These are phyloP conservation scores for Hemisphaericaspora xylofermentans DNA, from an alignment of 1,139 yeast species.

Conservation along the genomic window DNA sequence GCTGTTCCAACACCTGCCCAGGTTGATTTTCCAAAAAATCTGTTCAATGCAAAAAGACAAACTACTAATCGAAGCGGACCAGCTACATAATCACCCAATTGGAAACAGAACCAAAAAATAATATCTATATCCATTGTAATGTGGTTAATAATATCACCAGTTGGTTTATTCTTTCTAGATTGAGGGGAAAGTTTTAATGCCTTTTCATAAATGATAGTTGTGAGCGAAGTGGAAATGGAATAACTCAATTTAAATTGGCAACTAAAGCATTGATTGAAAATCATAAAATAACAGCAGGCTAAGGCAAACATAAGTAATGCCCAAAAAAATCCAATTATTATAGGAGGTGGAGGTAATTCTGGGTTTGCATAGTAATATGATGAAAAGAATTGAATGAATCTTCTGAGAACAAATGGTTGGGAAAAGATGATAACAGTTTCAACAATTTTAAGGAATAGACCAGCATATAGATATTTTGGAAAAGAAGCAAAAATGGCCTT, in stretches of 20 bases:
- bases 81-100: slow-evolving; percentile 38
- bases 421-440: slow-evolving; percentile 23
- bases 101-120: slow-evolving; percentile 27
- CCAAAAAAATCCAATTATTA: slow-evolving; percentile 30
- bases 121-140: slow-evolving; percentile 37
- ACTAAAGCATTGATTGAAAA: slow-evolving; percentile 26
- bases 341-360: slow-evolving; percentile 14
- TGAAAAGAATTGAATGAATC: slow-evolving; percentile 29
- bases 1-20: slow-evolving; percentile 38
- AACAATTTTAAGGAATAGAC: slow-evolving; percentile 18
- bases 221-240: slow-evolving; percentile 24
- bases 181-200: slow-evolving; percentile 38
- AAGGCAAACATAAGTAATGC: slow-evolving; percentile 29
- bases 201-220: slow-evolving; percentile 33
- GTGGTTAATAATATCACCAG: slow-evolving; percentile 42
- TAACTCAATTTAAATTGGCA: slow-evolving; percentile 19
- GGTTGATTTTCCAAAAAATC: slow-evolving; percentile 33
- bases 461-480: slow-evolving; percentile 8
- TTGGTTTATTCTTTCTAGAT: slow-evolving; percentile 35
- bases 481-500: slow-evolving; percentile 11
- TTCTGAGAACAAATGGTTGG: slow-evolving; percentile 34
- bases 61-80: slow-evolving; percentile 49
- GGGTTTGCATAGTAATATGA: slow-evolving; percentile 13
- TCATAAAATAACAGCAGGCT: slow-evolving; percentile 25
- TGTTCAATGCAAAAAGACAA: slow-evolving; percentile 28